phyloP scores from a whole-genome alignment of 2,329 filamentous ascomycete genomes.

The Xylaria sp. region DNA sequence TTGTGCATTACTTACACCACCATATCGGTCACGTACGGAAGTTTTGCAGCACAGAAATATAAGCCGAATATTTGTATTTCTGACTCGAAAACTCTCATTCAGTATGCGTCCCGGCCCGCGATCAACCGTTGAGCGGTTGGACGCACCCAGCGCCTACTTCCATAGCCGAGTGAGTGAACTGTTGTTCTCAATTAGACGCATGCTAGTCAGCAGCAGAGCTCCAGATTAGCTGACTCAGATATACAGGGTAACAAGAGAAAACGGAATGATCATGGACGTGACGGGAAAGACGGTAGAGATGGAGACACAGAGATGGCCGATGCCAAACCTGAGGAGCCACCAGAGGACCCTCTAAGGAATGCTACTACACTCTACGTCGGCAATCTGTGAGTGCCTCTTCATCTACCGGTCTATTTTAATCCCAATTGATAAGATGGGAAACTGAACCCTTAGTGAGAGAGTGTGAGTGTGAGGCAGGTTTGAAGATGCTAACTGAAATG shows the following conservation, averaged over 20 bases:
- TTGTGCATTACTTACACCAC: slow-evolving; percentile 10
- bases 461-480: background rate
- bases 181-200: slow-evolving; percentile 16
- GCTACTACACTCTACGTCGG: slow-evolving; percentile 97
- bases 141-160: slow-evolving; percentile 95
- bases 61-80: background rate
- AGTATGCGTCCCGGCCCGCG: slow-evolving; percentile 61
- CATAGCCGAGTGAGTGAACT: slow-evolving; percentile 73
- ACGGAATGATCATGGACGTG: slow-evolving; percentile 62
- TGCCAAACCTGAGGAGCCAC: slow-evolving; percentile 62
- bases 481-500: slow-evolving; percentile 26
- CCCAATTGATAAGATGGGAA: background rate
- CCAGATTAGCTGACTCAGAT: slow-evolving; percentile 29
- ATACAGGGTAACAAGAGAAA: slow-evolving; percentile 75
- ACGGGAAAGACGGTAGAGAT: slow-evolving; percentile 65
- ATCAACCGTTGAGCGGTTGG: slow-evolving; percentile 89
- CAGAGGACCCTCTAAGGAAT: slow-evolving; percentile 81
- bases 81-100: slow-evolving; percentile 7
- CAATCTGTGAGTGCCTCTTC: slow-evolving; percentile 75
- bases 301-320: slow-evolving; percentile 61
- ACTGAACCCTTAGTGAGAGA: background rate
- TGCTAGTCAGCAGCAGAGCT: background rate
- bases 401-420: background rate
- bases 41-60: background rate
- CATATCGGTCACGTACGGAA: background rate